Base-by-base conservation (phyloP, 805 yeast species). In the Yamadazyma laniorum region DNA sequence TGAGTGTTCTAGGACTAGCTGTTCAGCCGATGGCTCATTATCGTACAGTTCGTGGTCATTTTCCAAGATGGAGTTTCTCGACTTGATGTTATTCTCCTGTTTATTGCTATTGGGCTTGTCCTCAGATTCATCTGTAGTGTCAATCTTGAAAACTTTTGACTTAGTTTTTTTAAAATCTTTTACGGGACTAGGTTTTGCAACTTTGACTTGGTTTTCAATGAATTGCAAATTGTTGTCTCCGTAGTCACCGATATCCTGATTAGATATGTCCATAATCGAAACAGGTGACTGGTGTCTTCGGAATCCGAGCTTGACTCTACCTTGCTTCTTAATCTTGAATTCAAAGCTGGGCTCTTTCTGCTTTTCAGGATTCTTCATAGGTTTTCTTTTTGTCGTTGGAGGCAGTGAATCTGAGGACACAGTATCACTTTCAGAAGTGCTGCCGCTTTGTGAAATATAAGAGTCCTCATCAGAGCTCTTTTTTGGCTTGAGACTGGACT, bases 201-300 rank as follows among this genome's bases (percentile, higher is more conserved):
- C 16, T 6, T 17, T 17, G 3, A 32, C 18, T 17, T 31, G 21
- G 5, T 17, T n/a, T 28, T 65, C 70, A 21, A 60, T 39, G 30
- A 44, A 55, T 3, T 56, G 51, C 3, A 65, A 22, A 39, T 64
- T 57, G 3, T 49, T 47, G 38, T 62, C 70, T 5, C 55, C 63
- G 34, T 65, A 64, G 27, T 63, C 69, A 14, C 68, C 70, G 3
- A 61, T 35, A 25, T 62, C 56, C 14, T 55, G 65, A 32, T 54
- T 49, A 2, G 66, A 61, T 8, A 51, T 18, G 32, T 61, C 63
- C 37, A 48, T 51, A 5, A 55, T 27, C 1, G 51, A 37, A 2
- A 48, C 45, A 0, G 61, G 47, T 3, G 49, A 7, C 12, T 16
- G 22, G 17, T 28, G 42, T 40, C 4, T 54, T 39, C 26, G 29